Percentiles rank a stretch among this genome's conserved stretches.
Evolutionary conservation across 2,329 filamentous ascomycete genomes (phyloP).

Genomic region (Ascochyta koolunga): DNA sequence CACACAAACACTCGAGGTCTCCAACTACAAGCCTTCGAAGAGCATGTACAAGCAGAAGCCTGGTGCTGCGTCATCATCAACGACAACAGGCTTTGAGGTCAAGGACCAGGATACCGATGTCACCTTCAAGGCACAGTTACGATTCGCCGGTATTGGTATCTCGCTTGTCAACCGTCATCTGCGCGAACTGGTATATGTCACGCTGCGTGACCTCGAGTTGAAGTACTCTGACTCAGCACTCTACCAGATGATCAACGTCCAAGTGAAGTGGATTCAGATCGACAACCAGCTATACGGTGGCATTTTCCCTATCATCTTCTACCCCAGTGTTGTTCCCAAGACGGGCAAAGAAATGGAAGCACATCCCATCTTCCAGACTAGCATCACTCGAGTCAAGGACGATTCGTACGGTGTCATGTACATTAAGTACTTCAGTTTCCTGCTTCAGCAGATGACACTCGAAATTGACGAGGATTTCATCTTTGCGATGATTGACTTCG

Average conservation of each 20-base stretch:
- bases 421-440: slow-evolving; percentile 94
- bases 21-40: slow-evolving; percentile 90
- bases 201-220: slow-evolving; percentile 86
- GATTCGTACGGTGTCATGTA: slow-evolving; percentile 97
- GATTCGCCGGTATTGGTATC: slow-evolving; percentile 86
- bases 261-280: slow-evolving; percentile 98
- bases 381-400: slow-evolving; percentile 94
- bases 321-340: slow-evolving; percentile 97
- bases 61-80: slow-evolving; percentile 61
- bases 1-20: slow-evolving; percentile 90
- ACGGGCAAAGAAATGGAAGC: slow-evolving; percentile 95
- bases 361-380: slow-evolving; percentile 90
- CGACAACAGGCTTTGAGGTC: slow-evolving; percentile 82
- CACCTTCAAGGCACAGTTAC: slow-evolving; percentile 87
- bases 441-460: slow-evolving; percentile 97
- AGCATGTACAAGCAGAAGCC: slow-evolving; percentile 82
- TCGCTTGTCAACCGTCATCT: slow-evolving; percentile 92
- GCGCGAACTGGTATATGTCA: slow-evolving; percentile 91
- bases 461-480: slow-evolving; percentile 99
- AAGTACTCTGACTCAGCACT: slow-evolving; percentile 92
- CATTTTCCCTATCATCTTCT: slow-evolving; percentile 95
- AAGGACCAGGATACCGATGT: slow-evolving; percentile 88
- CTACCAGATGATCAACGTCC: slow-evolving; percentile 88
- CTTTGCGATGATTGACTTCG: slow-evolving; percentile 92
- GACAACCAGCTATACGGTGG: slow-evolving; percentile 98